Conservation (phyloP, 1,139 yeast species). For the Pichia cactophila region DNA sequence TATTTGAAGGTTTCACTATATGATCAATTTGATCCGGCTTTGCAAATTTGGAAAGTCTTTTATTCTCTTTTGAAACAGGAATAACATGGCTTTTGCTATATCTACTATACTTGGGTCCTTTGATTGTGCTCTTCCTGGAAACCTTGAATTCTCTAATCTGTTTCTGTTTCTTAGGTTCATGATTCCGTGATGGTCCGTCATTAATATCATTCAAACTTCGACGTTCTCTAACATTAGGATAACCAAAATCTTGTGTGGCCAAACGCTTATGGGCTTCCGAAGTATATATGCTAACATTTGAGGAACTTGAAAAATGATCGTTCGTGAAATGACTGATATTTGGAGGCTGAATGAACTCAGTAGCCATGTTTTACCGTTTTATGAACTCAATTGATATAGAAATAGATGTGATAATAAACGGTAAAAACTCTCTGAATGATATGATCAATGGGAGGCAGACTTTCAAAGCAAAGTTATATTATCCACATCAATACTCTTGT, state of each 20-base stretch:
- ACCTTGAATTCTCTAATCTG: slow-evolving; percentile 12
- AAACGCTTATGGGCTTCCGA: slow-evolving; percentile 9
- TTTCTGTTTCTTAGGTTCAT: not conserved
- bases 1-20: slow-evolving; percentile 4
- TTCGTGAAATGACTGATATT: not conserved
- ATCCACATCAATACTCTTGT: too few relatives aligned
- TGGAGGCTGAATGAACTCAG: slow-evolving; percentile 6
- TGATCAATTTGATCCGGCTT: slow-evolving; percentile 10
- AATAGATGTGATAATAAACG: too few relatives aligned
- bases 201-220: not conserved
- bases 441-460: not conserved
- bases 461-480: too few relatives aligned
- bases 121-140: slow-evolving; percentile 16
- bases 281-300: slow-evolving; percentile 9
- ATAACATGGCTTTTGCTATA: not conserved
- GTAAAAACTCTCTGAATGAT: too few relatives aligned
- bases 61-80: slow-evolving; percentile 1
- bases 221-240: not conserved
- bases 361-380: slow-evolving; percentile 4
- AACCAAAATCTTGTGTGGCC: slow-evolving; percentile 7
- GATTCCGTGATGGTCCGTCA: not conserved
- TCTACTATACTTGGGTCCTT: slow-evolving; percentile 13
- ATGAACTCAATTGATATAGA: not conserved
- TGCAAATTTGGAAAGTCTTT: slow-evolving; percentile 7
- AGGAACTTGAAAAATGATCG: slow-evolving; percentile 5